These are phyloP conservation scores for Inga oerstediana DNA, from an alignment of 306 rosid species.

Conservation along the genomic window DNA sequence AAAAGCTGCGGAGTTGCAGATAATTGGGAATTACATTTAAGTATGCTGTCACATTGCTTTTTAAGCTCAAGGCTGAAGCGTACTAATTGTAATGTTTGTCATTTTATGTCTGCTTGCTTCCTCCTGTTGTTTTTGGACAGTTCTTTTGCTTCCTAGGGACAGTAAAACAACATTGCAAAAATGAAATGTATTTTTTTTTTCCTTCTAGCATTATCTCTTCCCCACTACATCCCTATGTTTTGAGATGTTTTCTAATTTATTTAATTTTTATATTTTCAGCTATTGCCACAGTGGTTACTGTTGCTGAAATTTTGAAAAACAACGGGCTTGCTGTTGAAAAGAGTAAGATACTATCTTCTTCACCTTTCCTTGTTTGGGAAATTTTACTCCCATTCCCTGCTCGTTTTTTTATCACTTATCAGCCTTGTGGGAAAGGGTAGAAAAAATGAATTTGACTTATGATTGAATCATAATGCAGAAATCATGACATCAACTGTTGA, in stretches of 20 bases:
- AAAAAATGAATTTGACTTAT: slow-evolving; percentile 11
- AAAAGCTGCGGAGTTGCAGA: neutral
- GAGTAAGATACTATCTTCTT: slow-evolving; percentile 47
- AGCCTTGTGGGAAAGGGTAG: neutral
- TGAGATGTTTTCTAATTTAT: slow-evolving; percentile 13
- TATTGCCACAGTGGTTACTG: slow-evolving; percentile 78
- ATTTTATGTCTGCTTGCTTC: neutral
- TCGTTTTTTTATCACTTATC: neutral
- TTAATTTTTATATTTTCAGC: slow-evolving; percentile 45
- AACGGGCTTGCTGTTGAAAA: slow-evolving; percentile 79
- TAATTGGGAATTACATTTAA: neutral
- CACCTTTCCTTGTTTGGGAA: neutral
- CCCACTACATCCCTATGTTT: neutral
- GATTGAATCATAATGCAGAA: slow-evolving; percentile 41
- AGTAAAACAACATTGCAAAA: neutral
- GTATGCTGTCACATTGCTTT: neutral
- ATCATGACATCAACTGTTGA: slow-evolving; percentile 71
- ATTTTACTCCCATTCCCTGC: neutral
- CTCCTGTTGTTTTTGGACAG: neutral
- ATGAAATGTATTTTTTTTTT: neutral
- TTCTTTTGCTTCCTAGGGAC: neutral
- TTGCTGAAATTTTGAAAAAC: slow-evolving; percentile 82
- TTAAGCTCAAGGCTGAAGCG: neutral
- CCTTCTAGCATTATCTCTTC: neutral
- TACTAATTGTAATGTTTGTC: neutral